phyloP scores from a whole-genome alignment of 1,284 basidiomycete species.

The Acaromyces ingoldii region DNA sequence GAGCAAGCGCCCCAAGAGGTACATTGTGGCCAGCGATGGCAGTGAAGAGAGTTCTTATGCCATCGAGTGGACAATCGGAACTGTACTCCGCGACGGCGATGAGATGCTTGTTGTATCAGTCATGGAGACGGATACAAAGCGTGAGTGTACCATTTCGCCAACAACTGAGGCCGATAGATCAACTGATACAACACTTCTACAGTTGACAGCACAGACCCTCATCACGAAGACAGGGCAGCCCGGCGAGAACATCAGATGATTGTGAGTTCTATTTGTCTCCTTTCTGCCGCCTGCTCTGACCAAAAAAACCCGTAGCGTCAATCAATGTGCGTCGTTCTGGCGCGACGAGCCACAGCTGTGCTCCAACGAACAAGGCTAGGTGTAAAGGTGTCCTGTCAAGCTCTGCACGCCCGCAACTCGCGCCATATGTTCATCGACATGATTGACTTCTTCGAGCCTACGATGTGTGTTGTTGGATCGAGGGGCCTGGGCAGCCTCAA shows the following conservation, averaged over 20 bases:
- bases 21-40: conserved; percentile 87
- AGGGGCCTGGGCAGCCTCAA: conserved; percentile 83
- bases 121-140: conserved; percentile 84
- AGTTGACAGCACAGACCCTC: conserved; percentile 70
- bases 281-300: not conserved
- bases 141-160: conserved; percentile 56
- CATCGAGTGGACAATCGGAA: conserved; percentile 69
- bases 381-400: conserved; percentile 82
- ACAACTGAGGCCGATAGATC: not conserved
- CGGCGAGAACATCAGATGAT: conserved; percentile 83
- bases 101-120: conserved; percentile 64
- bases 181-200: not conserved
- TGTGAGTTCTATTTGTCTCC: conserved; percentile 54
- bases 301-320: conserved; percentile 62
- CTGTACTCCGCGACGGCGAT: conserved; percentile 89
- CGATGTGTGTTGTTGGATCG: conserved; percentile 91
- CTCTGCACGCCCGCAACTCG: conserved; percentile 73
- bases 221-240: conserved; percentile 61
- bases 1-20: conserved; percentile 64
- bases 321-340: conserved; percentile 73
- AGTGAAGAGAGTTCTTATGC: conserved; percentile 60
- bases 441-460: conserved; percentile 82
- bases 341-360: conserved; percentile 78
- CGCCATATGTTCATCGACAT: conserved; percentile 85
- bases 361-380: conserved; percentile 83